Evolutionary conservation across 176 grass and related monocot genomes (phyloP).

Genomic region (Zizania latifolia): DNA sequence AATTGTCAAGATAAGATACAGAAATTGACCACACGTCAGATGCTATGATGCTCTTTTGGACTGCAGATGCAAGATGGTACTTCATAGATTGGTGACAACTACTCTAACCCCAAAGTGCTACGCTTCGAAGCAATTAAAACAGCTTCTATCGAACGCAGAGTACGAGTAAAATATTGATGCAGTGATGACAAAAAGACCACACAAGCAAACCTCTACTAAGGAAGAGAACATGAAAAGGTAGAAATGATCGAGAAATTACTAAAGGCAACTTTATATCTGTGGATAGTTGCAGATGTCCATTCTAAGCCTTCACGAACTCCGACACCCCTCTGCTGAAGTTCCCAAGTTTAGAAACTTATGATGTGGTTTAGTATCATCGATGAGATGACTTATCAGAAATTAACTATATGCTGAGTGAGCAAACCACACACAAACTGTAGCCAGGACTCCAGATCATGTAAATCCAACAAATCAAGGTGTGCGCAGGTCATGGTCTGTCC

Average conservation of each 20-base stretch:
- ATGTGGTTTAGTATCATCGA: constrained; percentile 11
- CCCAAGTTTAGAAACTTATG: constrained; percentile 44
- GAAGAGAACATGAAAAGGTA: constrained; percentile 40
- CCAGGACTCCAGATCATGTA: not conserved
- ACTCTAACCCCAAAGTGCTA: not conserved
- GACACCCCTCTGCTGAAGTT: constrained; percentile 48
- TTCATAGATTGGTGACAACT: not conserved
- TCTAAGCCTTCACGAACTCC: constrained; percentile 50
- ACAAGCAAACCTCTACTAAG: constrained; percentile 33
- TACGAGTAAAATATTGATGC: not conserved
- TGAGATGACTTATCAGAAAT: constrained; percentile 3
- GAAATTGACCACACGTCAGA: not conserved
- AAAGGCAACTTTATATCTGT: constrained; percentile 48
- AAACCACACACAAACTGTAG: constrained; percentile 14
- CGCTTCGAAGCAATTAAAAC: not conserved
- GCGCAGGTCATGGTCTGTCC: not conserved
- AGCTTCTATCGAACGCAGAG: constrained; percentile 4
- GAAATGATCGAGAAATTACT: constrained; percentile 59
- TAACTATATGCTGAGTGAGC: not conserved
- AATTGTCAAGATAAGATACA: not conserved
- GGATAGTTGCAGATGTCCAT: constrained; percentile 53
- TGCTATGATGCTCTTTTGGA: not conserved
- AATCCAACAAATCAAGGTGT: not conserved
- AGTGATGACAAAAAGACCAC: constrained; percentile 13
- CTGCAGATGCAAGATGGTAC: not conserved